Conservation (phyloP, 1,284 basidiomycete species). For the Baeospora myosura region DNA sequence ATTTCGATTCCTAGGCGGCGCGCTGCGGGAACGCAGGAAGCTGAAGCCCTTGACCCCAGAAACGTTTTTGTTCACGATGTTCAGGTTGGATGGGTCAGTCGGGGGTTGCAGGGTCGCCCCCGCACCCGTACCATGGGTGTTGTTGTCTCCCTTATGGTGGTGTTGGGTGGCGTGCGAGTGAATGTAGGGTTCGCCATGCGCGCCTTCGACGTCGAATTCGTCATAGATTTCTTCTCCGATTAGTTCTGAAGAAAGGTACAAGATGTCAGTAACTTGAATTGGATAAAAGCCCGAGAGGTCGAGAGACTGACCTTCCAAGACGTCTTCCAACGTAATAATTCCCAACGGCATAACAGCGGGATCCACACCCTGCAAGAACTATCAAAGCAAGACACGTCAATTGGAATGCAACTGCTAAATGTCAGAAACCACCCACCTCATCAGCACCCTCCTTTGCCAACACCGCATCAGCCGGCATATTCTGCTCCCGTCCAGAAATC, state of each 20-base stretch:
- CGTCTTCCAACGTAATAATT: constrained; percentile 90
- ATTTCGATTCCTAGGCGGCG: constrained; percentile 42
- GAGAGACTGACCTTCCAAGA: constrained; percentile 71
- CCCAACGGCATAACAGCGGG: constrained; percentile 76
- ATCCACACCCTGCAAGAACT: constrained; percentile 73
- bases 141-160: constrained; percentile 16
- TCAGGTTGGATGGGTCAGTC: constrained; percentile 17
- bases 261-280: background rate
- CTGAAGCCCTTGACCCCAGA: constrained; percentile 40
- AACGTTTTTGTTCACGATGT: constrained; percentile 38
- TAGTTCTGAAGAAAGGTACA: constrained; percentile 47
- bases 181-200: constrained; percentile 58
- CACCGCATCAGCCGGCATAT: constrained; percentile 78
- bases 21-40: constrained; percentile 54
- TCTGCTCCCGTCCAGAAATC: constrained; percentile 60
- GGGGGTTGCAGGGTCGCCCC: constrained; percentile 8
- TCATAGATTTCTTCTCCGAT: constrained; percentile 90
- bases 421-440: constrained; percentile 36
- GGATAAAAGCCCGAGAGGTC: constrained; percentile 5
- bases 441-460: constrained; percentile 63
- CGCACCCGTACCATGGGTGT: constrained; percentile 10
- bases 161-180: constrained; percentile 30
- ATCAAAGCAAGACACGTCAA: constrained; percentile 5
- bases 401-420: background rate
- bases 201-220: constrained; percentile 73